Base-by-base conservation (phyloP, 257 asterid genomes). In the Solanum paucissectum region DNA sequence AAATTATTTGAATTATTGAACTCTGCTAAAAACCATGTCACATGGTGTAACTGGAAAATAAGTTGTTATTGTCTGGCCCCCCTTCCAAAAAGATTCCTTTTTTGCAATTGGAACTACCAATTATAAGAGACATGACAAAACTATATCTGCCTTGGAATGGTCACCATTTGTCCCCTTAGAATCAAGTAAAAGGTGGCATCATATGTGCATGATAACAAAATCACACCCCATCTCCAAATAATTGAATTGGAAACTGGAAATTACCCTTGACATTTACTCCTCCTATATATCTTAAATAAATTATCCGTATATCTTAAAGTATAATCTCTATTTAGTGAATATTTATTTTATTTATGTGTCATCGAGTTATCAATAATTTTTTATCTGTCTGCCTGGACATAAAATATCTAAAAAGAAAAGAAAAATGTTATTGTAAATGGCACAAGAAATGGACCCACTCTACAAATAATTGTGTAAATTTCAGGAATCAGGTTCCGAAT, bases 101-200 rank as follows among this genome's bases (percentile, higher is more conserved):
- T 46, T 81, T 34, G 85, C 85, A 81, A 81, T 81, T 81, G 42
- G 69, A 81, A 49, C 68, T 81, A 81, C 85, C 68, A 81, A 81
- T 81, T 81, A 81, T 81, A 81, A 81, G 85, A 81, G 66, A 81
- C 85, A 81, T 81, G 85, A 46, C 85, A 81, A 81, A 71, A 81
- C 85, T 46, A 46, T 81, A 81, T 81, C 85, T 81, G 85, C 85
- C 68, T 81, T 44, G 85, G 34, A 81, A 81, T 32, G 85, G 85
- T 46, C 85, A 46, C 42, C 85, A 46, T 46, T 81, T 81, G 85
- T 81, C 85, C 42, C 85, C 85, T 81, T 46, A 81, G 29, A 49
- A 81, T 81, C 68, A 81, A 81, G 42, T 44, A 44, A 81, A 46
- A 81, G 69, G 68, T 81, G 68, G 68, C 68, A 81, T 36, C 62